These are phyloP conservation scores for Pseudofabraea citricarpa DNA, from an alignment of 2,329 filamentous ascomycete species.

Conservation along the genomic window DNA sequence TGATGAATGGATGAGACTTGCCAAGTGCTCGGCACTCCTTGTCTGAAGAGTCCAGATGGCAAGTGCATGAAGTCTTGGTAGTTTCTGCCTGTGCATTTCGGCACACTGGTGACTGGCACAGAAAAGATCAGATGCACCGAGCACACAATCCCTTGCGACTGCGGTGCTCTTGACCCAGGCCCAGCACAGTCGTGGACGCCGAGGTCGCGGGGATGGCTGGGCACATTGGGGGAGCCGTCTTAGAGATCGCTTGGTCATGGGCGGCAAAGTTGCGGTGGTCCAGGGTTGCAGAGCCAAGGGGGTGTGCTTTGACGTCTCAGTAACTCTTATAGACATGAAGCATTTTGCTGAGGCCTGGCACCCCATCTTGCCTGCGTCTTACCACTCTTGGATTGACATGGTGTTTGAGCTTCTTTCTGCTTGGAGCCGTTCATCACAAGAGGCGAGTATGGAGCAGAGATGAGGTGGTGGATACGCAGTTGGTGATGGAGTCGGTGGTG, in stretches of 20 bases:
- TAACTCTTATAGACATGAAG: conserved; percentile 1
- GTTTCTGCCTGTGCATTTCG: not conserved
- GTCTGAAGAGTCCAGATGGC: not conserved
- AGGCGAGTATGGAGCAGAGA: not conserved
- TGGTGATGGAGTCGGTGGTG: not conserved
- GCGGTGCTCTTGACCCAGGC: no score
- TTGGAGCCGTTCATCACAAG: not conserved
- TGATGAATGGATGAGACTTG: not conserved
- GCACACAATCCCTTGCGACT: not conserved
- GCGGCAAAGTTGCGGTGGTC: not conserved
- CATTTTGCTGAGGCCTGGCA: not conserved
- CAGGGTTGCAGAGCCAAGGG: not conserved
- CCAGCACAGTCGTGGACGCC: no score
- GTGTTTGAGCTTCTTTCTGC: not conserved
- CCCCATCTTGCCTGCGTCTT: not conserved
- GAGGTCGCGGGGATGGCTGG: no score
- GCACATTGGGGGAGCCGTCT: no score
- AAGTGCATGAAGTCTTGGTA: conserved; percentile 1
- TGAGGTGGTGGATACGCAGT: not conserved
- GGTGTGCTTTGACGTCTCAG: not conserved
- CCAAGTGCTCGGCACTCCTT: not conserved
- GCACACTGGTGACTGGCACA: no score
- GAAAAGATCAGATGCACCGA: not conserved
- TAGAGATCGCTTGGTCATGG: not conserved
- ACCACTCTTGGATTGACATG: not conserved